Percentiles rank a stretch among this genome's conserved stretches.
phyloP scores from a whole-genome alignment of 2,329 filamentous ascomycete species.

The Cryphonectria carpinicola region DNA sequence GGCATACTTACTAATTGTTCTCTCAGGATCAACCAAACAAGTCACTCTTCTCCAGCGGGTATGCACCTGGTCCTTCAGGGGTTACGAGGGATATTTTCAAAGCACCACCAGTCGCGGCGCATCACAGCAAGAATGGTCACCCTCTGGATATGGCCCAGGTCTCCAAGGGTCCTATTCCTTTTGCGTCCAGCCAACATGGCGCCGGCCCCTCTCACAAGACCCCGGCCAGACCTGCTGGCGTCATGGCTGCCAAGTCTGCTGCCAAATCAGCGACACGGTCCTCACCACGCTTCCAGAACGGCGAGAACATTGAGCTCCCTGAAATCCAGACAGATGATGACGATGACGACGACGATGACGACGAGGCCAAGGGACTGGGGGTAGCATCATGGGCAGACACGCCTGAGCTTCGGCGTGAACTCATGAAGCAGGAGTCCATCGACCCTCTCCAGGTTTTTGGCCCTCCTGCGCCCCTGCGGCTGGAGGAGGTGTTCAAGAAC shows the following conservation, averaged over 20 bases:
- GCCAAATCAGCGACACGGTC: constrained; percentile 66
- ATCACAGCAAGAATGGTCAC: constrained; percentile 70
- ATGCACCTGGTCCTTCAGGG: constrained; percentile 60
- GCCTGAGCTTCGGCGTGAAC: constrained; percentile 74
- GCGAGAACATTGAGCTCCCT: constrained; percentile 87
- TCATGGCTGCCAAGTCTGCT: constrained; percentile 55
- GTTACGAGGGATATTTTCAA: constrained; percentile 66
- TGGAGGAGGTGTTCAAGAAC: constrained; percentile 97
- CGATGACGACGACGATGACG: constrained; percentile 73
- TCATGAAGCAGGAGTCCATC: constrained; percentile 81
- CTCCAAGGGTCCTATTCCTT: constrained; percentile 86
- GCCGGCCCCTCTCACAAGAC: constrained; percentile 67
- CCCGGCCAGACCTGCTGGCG: constrained; percentile 60
- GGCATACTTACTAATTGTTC: constrained; percentile 40
- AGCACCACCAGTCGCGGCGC: constrained; percentile 65
- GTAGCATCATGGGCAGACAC: constrained; percentile 88
- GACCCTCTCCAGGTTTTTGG: constrained; percentile 89
- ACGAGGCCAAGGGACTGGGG: constrained; percentile 54
- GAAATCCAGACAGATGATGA: constrained; percentile 96
- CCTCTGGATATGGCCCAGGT: constrained; percentile 86
- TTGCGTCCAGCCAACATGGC: constrained; percentile 71
- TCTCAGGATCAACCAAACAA: constrained; percentile 64
- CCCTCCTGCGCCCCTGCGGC: constrained; percentile 81
- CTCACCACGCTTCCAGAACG: constrained; percentile 85
- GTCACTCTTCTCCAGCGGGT: constrained; percentile 63